Evolutionary conservation across 768 basidiomycete species (phyloP).

Genomic region (Agrocybe chaxingu): DNA sequence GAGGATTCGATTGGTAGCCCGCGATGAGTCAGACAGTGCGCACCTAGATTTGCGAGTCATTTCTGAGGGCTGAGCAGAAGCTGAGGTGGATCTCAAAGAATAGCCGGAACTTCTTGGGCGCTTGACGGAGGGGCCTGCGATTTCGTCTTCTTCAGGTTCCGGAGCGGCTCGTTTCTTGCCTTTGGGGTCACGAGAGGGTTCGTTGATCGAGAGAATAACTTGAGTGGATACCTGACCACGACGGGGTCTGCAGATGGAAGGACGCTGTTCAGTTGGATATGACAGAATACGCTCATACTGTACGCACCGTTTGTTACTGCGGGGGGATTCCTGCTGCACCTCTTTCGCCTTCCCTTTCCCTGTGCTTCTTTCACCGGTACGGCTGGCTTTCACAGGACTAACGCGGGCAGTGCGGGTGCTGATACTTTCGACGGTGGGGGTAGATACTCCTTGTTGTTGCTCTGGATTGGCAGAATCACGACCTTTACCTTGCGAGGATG

Average conservation of each 20-base stretch:
- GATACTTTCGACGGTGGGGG: slow-evolving; percentile 30
- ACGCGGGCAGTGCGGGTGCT: slow-evolving; percentile 41
- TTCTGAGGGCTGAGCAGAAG: slow-evolving; percentile 38
- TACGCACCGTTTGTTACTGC: slow-evolving; percentile 63
- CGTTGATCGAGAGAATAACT: slow-evolving; percentile 64
- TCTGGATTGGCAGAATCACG: slow-evolving; percentile 38
- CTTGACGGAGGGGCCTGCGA: slow-evolving; percentile 53
- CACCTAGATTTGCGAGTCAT: slow-evolving; percentile 81
- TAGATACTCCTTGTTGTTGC: slow-evolving; percentile 26
- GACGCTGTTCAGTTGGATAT: slow-evolving; percentile 27
- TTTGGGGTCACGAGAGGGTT: slow-evolving; percentile 71
- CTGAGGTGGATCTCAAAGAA: slow-evolving; percentile 61
- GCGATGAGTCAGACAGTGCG: slow-evolving; percentile 14
- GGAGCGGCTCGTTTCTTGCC: slow-evolving; percentile 91
- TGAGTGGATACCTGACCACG: slow-evolving; percentile 44
- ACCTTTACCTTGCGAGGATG: slow-evolving; percentile 53
- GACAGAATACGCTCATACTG: slow-evolving; percentile 18
- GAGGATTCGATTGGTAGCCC: slow-evolving; percentile 11
- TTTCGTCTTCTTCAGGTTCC: slow-evolving; percentile 71
- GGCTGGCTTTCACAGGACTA: slow-evolving; percentile 44
- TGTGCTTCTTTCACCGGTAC: slow-evolving; percentile 45
- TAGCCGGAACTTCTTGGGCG: slow-evolving; percentile 61
- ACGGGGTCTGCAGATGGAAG: slow-evolving; percentile 47
- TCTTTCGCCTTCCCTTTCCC: slow-evolving; percentile 68
- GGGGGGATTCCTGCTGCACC: slow-evolving; percentile 45